These are phyloP conservation scores for Cyclotella cryptica DNA, from an alignment of 108 stramenopile species.

Conservation along the genomic window DNA sequence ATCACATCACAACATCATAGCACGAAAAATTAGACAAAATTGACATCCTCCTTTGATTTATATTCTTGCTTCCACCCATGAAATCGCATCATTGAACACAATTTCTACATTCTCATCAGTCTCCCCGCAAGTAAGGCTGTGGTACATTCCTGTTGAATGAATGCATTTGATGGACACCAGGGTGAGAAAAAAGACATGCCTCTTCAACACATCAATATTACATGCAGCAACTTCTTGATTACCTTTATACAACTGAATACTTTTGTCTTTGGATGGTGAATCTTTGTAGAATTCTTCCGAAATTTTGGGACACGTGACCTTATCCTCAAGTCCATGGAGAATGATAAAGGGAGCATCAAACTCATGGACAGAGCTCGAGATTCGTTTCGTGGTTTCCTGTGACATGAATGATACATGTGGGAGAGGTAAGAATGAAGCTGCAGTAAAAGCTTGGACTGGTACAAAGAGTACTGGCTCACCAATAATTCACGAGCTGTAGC, in stretches of 20 bases:
- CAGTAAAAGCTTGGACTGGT: not conserved
- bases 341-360: conserved; percentile 74
- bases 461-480: conserved; percentile 8
- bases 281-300: conserved; percentile 67
- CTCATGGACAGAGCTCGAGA: conserved; percentile 44
- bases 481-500: conserved; percentile 73
- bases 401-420: not conserved
- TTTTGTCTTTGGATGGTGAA: conserved; percentile 63
- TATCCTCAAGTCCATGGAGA: conserved; percentile 67
- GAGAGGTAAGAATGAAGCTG: not conserved
- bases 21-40: not conserved
- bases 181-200: not conserved
- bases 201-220: not conserved
- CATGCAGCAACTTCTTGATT: conserved; percentile 7
- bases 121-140: conserved; percentile 46
- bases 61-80: conserved; percentile 38
- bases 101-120: conserved; percentile 48
- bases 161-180: not conserved
- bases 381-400: conserved; percentile 52
- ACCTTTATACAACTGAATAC: conserved; percentile 66
- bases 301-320: conserved; percentile 64
- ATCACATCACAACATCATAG: not conserved
- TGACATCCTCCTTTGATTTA: not conserved
- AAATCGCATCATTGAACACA: conserved; percentile 55
- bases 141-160: conserved; percentile 42